phyloP scores from a whole-genome alignment of 345 rosid genomes.

The Schrenkiella parvula region DNA sequence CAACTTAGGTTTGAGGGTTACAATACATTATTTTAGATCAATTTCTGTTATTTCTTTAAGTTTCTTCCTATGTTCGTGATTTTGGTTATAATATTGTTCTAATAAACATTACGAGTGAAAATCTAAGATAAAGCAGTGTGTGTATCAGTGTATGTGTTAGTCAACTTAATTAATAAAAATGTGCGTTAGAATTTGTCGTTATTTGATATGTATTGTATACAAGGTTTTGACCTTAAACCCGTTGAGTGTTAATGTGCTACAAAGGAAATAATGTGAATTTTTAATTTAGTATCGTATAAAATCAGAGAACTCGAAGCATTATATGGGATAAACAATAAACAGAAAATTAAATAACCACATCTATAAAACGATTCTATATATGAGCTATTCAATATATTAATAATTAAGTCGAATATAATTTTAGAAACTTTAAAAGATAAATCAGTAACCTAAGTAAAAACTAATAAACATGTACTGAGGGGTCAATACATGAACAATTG shows the following conservation, averaged over 20 bases:
- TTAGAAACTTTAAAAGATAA: background rate
- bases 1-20: background rate
- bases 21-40: background rate
- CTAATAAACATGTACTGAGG: constrained; percentile 1
- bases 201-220: background rate
- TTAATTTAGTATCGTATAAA: background rate
- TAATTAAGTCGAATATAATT: background rate
- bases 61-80: background rate
- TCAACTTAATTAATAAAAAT: background rate
- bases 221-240: background rate
- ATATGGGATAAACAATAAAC: background rate
- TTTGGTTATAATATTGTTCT: background rate
- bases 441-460: constrained; percentile 4
- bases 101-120: background rate
- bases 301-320: background rate
- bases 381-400: background rate
- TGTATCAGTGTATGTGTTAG: background rate
- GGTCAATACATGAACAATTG: constrained; percentile 11
- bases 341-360: background rate
- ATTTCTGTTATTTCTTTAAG: background rate
- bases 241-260: background rate
- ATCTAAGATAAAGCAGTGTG: background rate
- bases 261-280: background rate
- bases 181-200: background rate
- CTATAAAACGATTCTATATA: background rate